Percentiles rank a stretch among this genome's conserved stretches.
Conservation (phyloP, 306 rosid genomes). For the Rosa persica region DNA sequence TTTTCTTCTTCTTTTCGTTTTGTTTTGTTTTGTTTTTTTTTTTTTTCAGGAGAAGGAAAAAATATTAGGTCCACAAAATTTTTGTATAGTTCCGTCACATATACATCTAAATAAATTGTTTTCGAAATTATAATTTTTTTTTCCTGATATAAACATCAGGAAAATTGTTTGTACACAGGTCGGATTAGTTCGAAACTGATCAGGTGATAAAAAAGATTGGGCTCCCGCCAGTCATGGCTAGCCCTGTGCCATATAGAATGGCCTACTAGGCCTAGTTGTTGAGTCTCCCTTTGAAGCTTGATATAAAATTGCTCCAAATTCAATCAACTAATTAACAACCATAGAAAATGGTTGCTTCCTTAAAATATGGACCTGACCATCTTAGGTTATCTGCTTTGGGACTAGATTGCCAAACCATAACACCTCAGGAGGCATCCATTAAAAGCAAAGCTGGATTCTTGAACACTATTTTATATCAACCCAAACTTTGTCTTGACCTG, state of each 20-base stretch:
- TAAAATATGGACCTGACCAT: slow-evolving; percentile 11
- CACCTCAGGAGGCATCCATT: slow-evolving; percentile 4
- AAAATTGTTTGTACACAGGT: neutral
- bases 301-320: neutral
- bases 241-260: neutral
- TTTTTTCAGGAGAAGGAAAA: neutral
- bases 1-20: neutral
- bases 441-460: neutral
- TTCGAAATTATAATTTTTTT: neutral
- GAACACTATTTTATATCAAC: slow-evolving; percentile 21
- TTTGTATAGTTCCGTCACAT: neutral
- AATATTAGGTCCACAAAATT: neutral
- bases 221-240: slow-evolving; percentile 1
- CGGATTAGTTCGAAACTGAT: too few species aligned
- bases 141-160: too few species aligned
- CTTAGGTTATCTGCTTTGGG: slow-evolving; percentile 27
- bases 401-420: slow-evolving; percentile 7
- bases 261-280: neutral
- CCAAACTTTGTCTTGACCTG: slow-evolving; percentile 38
- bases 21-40: neutral
- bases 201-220: neutral
- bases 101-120: neutral
- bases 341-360: slow-evolving; percentile 22
- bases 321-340: slow-evolving; percentile 4
- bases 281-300: neutral